Evolutionary conservation across 257 asterid species (phyloP), one percentile per base, ranked within the genome.

Genomic region (Henckelia pumila): DNA sequence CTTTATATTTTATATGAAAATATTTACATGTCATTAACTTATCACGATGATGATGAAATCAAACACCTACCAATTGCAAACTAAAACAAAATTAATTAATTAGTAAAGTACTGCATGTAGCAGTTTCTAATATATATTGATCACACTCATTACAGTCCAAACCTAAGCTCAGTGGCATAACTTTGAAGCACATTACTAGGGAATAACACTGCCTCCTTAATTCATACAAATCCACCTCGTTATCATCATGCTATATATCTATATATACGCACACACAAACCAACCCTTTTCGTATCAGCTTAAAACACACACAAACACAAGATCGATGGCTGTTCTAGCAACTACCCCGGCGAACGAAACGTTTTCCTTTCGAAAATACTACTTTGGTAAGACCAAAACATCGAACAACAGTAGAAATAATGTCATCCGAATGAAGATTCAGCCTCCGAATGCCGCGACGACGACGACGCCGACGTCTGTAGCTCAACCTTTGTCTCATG

Each of bases 291-390:
- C 5, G 3, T 40, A 40, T 35, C 47, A 1, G 14, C 47, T n/a
- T n/a, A 35, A 35, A 17, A 20, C 50, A 57, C 69, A 24, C 9
- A 26, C 33, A 29, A 3, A n/a, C 23, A 22, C 5, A 35, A 35
- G 0, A 35, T 35, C 70, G 56, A 78, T 81, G 83, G 81, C 76
- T 40, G 68, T 65, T 53, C 20, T 61, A 16, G 33, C 76, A 20
- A 33, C 58, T 49, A 61, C 40, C 25, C 35, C 77, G 35, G 55
- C 56, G 67, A 35, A 67, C 64, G 75, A 74, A 71, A 71, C 57
- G 22, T 20, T 64, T 11, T 32, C 64, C 57, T 75, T 75, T 47
- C 65, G 61, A 1, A 64, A 26, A 13, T 53, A 35, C 44, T 0
- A 47, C 26, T 53, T 49, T 44, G 21, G 23, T 9, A 35, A 9